Percentiles rank a stretch among this genome's conserved stretches.
These are phyloP conservation scores for Dichomitus squalens DNA, from an alignment of 1,284 basidiomycete species.

Conservation along the genomic window DNA sequence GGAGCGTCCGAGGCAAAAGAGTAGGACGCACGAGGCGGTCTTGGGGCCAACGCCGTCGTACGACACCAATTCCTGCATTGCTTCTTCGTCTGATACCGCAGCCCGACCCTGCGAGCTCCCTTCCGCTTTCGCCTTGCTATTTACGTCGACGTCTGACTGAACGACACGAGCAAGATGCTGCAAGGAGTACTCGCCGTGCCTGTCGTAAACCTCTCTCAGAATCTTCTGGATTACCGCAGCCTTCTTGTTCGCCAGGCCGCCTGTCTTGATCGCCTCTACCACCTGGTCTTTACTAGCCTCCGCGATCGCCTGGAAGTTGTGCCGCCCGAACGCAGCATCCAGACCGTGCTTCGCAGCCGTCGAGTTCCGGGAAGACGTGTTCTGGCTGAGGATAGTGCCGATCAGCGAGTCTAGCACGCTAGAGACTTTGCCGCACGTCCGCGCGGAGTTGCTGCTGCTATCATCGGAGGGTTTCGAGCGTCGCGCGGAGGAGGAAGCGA, in stretches of 20 bases:
- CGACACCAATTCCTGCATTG: constrained; percentile 70
- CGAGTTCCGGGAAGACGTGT: constrained; percentile 68
- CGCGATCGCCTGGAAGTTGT: constrained; percentile 64
- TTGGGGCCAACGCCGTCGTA: constrained; percentile 79
- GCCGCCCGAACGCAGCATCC: constrained; percentile 59
- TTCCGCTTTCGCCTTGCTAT: constrained; percentile 1
- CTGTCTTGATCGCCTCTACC: constrained; percentile 64
- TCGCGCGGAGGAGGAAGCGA: constrained; percentile 11
- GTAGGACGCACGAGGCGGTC: constrained; percentile 75
- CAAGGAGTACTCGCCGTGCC: constrained; percentile 57
- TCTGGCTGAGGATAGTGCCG: constrained; percentile 75
- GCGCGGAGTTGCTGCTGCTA: constrained; percentile 43
- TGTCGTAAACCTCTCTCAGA: constrained; percentile 50
- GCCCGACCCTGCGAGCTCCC: constrained; percentile 18
- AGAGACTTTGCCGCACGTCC: constrained; percentile 57
- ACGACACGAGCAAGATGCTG: constrained; percentile 51
- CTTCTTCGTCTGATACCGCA: constrained; percentile 55
- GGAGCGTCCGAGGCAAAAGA: constrained; percentile 76
- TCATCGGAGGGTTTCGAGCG: constrained; percentile 18
- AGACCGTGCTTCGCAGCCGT: constrained; percentile 63
- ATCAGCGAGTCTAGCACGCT: constrained; percentile 75
- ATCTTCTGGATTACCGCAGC: constrained; percentile 67
- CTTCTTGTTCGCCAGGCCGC: constrained; percentile 78
- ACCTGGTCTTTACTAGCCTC: constrained; percentile 51
- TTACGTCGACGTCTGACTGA: background rate